These are phyloP conservation scores for Perkinsela sp. DNA, from an alignment of 208 protist species.

Conservation along the genomic window DNA sequence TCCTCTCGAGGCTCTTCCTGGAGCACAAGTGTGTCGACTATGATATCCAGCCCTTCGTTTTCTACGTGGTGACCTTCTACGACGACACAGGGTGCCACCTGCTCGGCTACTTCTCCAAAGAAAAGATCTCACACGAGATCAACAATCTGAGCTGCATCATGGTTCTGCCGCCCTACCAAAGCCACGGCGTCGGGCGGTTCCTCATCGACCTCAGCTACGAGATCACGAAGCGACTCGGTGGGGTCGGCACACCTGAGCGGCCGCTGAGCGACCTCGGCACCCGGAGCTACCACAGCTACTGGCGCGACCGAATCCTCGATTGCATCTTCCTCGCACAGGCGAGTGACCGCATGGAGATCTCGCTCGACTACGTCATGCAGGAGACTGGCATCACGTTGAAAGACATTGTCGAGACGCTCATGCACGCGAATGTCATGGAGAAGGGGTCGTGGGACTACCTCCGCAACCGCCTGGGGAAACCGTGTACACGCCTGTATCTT, in stretches of 20 bases:
- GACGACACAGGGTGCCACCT: conserved; percentile 74
- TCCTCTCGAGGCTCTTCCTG: conserved; percentile 95
- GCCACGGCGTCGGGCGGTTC: conserved; percentile 86
- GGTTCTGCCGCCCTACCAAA: conserved; percentile 79
- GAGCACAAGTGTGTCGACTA: conserved; percentile 98
- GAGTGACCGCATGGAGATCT: neutral
- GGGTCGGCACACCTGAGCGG: conserved; percentile 89
- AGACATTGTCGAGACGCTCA: neutral
- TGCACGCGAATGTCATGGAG: neutral
- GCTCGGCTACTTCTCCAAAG: conserved; percentile 95
- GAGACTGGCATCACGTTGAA: neutral
- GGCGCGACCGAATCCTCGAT: conserved; percentile 58
- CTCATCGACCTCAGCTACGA: conserved; percentile 94
- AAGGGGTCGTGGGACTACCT: neutral
- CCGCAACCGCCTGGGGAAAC: neutral
- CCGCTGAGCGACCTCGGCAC: conserved; percentile 93
- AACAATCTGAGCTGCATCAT: conserved; percentile 98
- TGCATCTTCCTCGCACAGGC: conserved; percentile 6
- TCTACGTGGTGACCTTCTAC: conserved; percentile 85
- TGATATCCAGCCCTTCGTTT: conserved; percentile 95
- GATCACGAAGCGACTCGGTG: conserved; percentile 75
- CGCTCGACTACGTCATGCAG: neutral
- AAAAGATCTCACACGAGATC: conserved; percentile 76
- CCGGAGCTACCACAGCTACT: conserved; percentile 71
- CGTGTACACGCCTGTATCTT: neutral